These are phyloP conservation scores for Boletus vinaceobasis DNA, from an alignment of 768 basidiomycete species.

Conservation along the genomic window DNA sequence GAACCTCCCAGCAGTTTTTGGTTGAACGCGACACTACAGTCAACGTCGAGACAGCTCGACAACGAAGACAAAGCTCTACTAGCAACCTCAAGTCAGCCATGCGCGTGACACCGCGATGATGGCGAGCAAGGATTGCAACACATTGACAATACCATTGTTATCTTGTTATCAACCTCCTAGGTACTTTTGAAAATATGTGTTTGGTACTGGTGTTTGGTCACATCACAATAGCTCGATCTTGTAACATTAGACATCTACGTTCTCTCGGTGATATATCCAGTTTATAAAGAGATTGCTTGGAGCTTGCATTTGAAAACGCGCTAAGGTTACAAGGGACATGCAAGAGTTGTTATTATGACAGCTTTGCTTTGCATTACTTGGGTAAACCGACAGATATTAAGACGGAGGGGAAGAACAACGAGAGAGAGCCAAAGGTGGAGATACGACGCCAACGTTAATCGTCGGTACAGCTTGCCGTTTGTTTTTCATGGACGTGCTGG, in stretches of 20 bases:
- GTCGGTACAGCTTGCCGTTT: conserved; percentile 63
- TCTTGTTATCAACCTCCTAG: conserved; percentile 4
- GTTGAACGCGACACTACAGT: conserved; percentile 31
- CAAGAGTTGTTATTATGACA: conserved; percentile 28
- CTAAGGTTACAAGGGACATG: conserved; percentile 24
- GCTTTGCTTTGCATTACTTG: conserved; percentile 23
- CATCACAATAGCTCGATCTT: conserved; percentile 13
- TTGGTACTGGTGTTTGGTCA: neutral
- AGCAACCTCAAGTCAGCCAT: conserved; percentile 36
- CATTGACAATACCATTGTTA: neutral
- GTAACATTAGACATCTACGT: conserved; percentile 19
- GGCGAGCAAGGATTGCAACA: neutral
- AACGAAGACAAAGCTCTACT: conserved; percentile 30
- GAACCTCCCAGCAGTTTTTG: conserved; percentile 23
- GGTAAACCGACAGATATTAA: conserved; percentile 22
- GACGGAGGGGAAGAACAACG: conserved; percentile 15
- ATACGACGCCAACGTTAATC: conserved; percentile 24
- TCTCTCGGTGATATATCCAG: conserved; percentile 13
- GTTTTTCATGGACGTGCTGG: conserved; percentile 44
- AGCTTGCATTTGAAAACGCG: conserved; percentile 15
- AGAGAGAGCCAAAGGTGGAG: conserved; percentile 23
- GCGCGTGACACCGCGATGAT: conserved; percentile 35
- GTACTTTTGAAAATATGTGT: conserved; percentile 10
- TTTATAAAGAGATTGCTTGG: conserved; percentile 11
- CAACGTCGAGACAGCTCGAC: conserved; percentile 27